Evolutionary conservation across 345 rosid species (phyloP), one percentile per base, ranked within the genome.

Genomic region (Corchorus olitorius): DNA sequence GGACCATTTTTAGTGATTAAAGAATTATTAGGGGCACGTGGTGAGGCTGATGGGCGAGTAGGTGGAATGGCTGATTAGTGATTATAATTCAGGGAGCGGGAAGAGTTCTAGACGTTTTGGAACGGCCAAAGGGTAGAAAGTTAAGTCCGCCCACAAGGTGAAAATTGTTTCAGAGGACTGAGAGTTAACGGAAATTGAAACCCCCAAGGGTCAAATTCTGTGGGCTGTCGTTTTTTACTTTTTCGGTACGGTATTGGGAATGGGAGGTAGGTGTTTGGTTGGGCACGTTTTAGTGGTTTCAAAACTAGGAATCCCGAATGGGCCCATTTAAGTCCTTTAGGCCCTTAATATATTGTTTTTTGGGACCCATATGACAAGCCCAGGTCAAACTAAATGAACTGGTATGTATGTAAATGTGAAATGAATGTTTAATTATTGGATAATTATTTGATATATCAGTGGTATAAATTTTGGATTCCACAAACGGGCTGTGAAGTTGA

Each of bases 21-120:
- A 12, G 14, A 60, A 68, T 48, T 27, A 27, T 27, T 27, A 27
- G 34, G 7, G 49, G 37, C 79, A 65, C 80, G 74, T 59, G 80
- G 17, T 43, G 9, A 8, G 50, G 80, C 22, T 43, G 9, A 8
- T 41, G 3, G 58, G 61, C 16, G 66, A 5, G 39, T 27, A 10
- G 72, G 33, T 54, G 34, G 27, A 27, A 70, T 22, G n/a, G 72
- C 14, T 16, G 5, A 0, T n/a, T n/a, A n/a, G n/a, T n/a, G n/a
- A n/a, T n/a, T n/a, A n/a, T n/a, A n/a, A n/a, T 10, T 22, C 64
- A 10, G 14, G 58, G 64, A 11, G 65, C 17, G 16, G 63, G 65
- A 45, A 45, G 9, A 45, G 48, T 45, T 45, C 48, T 7, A 22
- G 35, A 22, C 15, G 64, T 22, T 12, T 59, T 22, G 1, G 64